A percentile compares a stretch with the other conserved stretches of the same genome.
Evolutionary conservation across 441 rosid species (phyloP).

Genomic region (Heliophila coronopifolia): DNA sequence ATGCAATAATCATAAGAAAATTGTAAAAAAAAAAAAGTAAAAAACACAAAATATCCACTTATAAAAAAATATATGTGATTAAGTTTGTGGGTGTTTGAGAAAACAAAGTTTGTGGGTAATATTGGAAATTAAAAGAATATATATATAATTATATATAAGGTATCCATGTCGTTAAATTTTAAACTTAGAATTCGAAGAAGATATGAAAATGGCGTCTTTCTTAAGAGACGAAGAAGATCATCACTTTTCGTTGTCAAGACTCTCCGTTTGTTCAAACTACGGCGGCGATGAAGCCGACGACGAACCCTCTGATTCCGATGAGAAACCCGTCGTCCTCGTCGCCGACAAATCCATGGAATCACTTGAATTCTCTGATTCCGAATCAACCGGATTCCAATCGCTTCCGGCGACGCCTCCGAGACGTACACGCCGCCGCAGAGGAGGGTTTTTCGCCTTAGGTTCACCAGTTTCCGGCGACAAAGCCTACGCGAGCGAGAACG

Average conservation of each 20-base stretch:
- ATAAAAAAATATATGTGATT: too few relatives aligned
- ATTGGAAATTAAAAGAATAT: too few relatives aligned
- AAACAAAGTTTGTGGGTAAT: too few relatives aligned
- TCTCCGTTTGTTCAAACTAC: slow-evolving; percentile 53
- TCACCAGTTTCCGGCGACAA: slow-evolving; percentile 27
- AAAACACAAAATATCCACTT: too few relatives aligned
- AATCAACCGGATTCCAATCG: slow-evolving; percentile 38
- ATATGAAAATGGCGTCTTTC: too few relatives aligned
- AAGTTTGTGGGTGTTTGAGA: too few relatives aligned
- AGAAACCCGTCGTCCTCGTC: background rate
- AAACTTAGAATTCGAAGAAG: too few relatives aligned
- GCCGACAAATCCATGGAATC: slow-evolving; percentile 12
- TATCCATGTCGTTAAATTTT: too few relatives aligned
- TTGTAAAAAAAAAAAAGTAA: too few relatives aligned
- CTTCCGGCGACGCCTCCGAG: slow-evolving; percentile 53
- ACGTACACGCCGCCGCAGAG: background rate
- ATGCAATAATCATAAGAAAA: too few relatives aligned
- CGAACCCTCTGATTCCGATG: slow-evolving; percentile 46
- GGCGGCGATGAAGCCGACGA: slow-evolving; percentile 52
- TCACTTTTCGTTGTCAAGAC: slow-evolving; percentile 45
- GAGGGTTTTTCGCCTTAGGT: background rate
- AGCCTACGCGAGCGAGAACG: slow-evolving; percentile 70
- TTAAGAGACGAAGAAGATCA: slow-evolving; percentile 32
- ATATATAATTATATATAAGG: too few relatives aligned
- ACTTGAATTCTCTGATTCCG: slow-evolving; percentile 48